Base-by-base conservation (phyloP, 768 basidiomycete genomes). In the Podaxis rugospora region DNA sequence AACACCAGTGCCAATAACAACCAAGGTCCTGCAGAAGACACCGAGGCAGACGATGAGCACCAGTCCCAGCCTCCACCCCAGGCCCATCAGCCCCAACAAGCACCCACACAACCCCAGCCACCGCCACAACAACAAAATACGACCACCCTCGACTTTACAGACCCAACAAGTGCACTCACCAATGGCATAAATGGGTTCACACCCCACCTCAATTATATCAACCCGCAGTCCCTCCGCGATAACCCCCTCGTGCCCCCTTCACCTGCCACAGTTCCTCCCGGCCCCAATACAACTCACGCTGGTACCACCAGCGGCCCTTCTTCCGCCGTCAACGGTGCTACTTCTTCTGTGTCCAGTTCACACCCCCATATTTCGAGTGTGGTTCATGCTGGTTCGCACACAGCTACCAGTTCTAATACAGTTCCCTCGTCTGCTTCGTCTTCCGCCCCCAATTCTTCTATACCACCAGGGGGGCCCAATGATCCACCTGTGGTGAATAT, bases 41-140 rank as follows among this genome's bases (percentile, higher is more conserved):
- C 83, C 32, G 75, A 71, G 5, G 78, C 83, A 44, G 76, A 80
- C 50, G 85, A 87, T 52, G 85, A 87, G 18, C 79, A 81, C 36
- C 73, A 72, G 37, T 40, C 58, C 4, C 62, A 46, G 13, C 71
- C 60, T 55, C 66, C 62, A 62, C 66, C 40, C 70, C 32, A 32
- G 32, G 73, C 42, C 58, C 57, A 51, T 28, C 57, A 59, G 9
- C 40, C 35, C 23, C 59, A 60, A 40, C 57, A 44, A 51, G 21
- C 47, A 49, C 47, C 47, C 23, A 49, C 47, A 23, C 58, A 59
- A 42, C 37, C 58, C 23, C 58, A 59, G 42, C 57, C 18, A 46
- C 49, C 49, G 16, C 49, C 52, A 39, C 67, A 66, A 39, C 67
- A 66, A 16, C 67, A 66, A 46, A 67, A 67, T 7, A 42, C 51